phyloP scores from a whole-genome alignment of 805 yeast species.

The Cyberlindnera mycetangii region DNA sequence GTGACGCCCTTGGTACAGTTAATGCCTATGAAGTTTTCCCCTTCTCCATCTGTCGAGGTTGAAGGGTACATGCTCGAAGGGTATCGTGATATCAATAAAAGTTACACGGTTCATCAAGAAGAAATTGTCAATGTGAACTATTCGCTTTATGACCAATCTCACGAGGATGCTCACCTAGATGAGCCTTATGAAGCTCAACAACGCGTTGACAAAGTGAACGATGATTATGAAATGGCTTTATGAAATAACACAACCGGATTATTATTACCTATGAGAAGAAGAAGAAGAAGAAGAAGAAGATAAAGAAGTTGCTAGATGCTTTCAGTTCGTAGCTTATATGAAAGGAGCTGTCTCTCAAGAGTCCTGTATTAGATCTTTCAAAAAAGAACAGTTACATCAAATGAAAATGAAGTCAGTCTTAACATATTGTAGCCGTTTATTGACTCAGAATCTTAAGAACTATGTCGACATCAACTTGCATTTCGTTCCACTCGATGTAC shows the following conservation, averaged over 20 bases:
- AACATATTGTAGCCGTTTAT: neutral
- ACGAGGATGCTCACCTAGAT: constrained; percentile 25
- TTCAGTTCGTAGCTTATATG: neutral
- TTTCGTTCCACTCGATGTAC: constrained; percentile 34
- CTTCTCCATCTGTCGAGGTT: constrained; percentile 25
- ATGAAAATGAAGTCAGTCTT: no score
- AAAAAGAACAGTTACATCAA: neutral
- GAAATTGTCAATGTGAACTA: constrained; percentile 27
- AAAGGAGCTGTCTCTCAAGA: neutral
- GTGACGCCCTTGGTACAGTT: neutral
- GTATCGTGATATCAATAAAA: constrained; percentile 22
- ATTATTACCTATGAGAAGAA: neutral
- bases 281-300: neutral
- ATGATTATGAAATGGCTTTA: constrained; percentile 25
- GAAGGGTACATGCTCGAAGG: constrained; percentile 30
- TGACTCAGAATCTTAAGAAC: neutral
- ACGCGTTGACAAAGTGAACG: constrained; percentile 11
- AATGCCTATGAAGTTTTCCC: constrained; percentile 4
- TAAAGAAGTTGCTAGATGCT: neutral
- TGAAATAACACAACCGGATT: no score
- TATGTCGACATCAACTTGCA: constrained; percentile 6
- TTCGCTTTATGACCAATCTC: constrained; percentile 23
- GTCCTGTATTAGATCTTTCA: neutral
- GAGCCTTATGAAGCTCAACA: constrained; percentile 1
- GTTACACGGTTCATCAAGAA: constrained; percentile 25